These are phyloP conservation scores for Arthrinium phaeospermum DNA, from an alignment of 2,329 filamentous ascomycete species.

Conservation along the genomic window DNA sequence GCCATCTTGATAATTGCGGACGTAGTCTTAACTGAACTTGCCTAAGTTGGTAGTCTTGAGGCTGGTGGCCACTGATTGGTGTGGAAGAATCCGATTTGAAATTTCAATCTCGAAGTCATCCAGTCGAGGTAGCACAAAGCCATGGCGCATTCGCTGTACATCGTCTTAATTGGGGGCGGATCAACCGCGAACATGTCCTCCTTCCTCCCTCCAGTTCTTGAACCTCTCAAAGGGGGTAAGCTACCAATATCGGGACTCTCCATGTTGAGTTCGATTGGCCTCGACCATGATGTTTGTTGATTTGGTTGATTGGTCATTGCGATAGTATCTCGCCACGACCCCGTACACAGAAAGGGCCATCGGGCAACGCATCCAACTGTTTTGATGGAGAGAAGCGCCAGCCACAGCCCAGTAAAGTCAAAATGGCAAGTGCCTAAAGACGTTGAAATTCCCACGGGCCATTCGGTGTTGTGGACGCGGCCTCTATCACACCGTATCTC, in stretches of 20 bases:
- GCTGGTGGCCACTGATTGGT: background rate
- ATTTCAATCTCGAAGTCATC: conserved; percentile 15
- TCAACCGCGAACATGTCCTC: background rate
- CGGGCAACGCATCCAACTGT: background rate
- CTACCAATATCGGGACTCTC: background rate
- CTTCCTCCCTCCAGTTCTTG: background rate
- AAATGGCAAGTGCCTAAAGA: background rate
- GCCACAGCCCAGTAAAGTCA: conserved; percentile 3
- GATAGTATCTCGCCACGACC: background rate
- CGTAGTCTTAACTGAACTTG: background rate
- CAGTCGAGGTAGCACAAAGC: background rate
- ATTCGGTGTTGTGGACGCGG: background rate
- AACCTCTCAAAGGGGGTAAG: background rate
- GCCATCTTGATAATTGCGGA: conserved; percentile 15
- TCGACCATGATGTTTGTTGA: background rate
- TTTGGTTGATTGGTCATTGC: background rate
- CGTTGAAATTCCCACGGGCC: background rate
- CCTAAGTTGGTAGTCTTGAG: background rate
- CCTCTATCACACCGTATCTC: background rate
- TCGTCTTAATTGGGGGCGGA: background rate
- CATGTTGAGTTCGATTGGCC: background rate
- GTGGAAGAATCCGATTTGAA: conserved; percentile 1
- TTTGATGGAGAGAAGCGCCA: background rate
- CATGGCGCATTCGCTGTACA: background rate
- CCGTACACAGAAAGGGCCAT: background rate